Conservation (phyloP, 2,329 filamentous ascomycete species). For the Xylariaceae sp. region DNA sequence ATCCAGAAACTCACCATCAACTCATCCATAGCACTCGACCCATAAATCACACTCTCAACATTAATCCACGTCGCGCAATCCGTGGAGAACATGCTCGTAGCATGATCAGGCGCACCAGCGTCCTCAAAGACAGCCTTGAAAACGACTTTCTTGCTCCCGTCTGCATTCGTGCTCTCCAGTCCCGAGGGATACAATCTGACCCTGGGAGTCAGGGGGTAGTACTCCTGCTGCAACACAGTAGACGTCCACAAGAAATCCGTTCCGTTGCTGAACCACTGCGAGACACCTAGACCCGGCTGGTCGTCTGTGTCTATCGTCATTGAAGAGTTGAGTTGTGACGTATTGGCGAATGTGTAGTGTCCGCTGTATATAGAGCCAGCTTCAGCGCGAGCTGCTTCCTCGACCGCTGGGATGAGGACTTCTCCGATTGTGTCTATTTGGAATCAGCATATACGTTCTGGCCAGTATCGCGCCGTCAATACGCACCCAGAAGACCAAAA, state of each 20-base stretch:
- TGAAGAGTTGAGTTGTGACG: conserved; percentile 26
- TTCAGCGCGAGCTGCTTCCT: conserved; percentile 27
- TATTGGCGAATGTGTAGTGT: conserved; percentile 20
- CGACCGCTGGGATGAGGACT: conserved; percentile 27
- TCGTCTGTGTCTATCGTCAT: conserved; percentile 28
- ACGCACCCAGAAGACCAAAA: conserved; percentile 26
- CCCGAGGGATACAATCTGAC: conserved; percentile 32
- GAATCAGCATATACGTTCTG: not conserved
- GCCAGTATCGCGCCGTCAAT: not conserved
- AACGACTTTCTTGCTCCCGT: conserved; percentile 26
- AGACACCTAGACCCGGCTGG: conserved; percentile 27
- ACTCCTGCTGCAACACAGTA: conserved; percentile 23
- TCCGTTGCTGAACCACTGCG: conserved; percentile 31
- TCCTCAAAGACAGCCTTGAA: conserved; percentile 34
- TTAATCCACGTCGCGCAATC: conserved; percentile 28
- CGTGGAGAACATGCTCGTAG: conserved; percentile 33
- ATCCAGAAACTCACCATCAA: conserved; percentile 11
- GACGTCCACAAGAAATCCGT: conserved; percentile 27
- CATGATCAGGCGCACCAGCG: conserved; percentile 17
- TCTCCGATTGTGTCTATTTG: conserved; percentile 27
- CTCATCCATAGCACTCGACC: conserved; percentile 25
- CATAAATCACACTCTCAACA: conserved; percentile 27
- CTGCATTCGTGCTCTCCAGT: conserved; percentile 19
- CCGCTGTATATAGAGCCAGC: conserved; percentile 27
- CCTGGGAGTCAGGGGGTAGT: conserved; percentile 23